Base-by-base conservation (phyloP, 2,329 filamentous ascomycete genomes). In the Lithohypha guttulata region DNA sequence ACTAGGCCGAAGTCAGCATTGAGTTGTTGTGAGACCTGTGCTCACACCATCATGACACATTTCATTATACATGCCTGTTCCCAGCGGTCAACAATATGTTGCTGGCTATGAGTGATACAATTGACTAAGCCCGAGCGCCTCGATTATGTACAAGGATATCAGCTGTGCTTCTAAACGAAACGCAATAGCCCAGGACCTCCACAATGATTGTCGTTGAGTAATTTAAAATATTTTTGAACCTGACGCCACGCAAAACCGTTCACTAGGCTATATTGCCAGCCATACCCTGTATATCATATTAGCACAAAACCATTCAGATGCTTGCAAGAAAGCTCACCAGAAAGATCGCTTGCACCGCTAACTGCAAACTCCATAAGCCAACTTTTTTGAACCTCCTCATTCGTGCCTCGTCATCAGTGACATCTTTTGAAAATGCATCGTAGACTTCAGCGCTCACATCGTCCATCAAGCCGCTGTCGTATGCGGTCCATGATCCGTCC, bases 401-500 rank as follows among this genome's bases (percentile, higher is more conserved):
- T 37, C 86, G 78, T 49, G 81, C 84, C 58, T 93, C 81, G 52
- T 91, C 82, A 61, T 95, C 82, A 46, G 86, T 79, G 21, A 98
- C 85, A 58, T 95, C 85, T 47, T 78, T 77, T 25, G 86, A 86
- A 61, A 98, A 96, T 0, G 91, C 91, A 52, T 89, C 78, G 58
- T 98, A 98, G 37, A 86, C 73, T 60, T 95, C 91, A 48, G 82
- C 84, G 5, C 83, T 89, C 45, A 93, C 66, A 61, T 98, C 91
- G 54, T 93, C 84, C 80, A 96, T 85, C 38, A 98, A 66, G 1
- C 86, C 87, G 53, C 83, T 91, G 60, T 98, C 91, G 57, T 83
- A 96, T 19, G 93, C 72, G 3, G 87, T 89, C 91, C 91, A 96
- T 51, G 82, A 84, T 22, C 91, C 91, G 58, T 96, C 84, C 55